Evolutionary conservation across 768 basidiomycete genomes (phyloP).

Genomic region (Xanthoconium stramineum): DNA sequence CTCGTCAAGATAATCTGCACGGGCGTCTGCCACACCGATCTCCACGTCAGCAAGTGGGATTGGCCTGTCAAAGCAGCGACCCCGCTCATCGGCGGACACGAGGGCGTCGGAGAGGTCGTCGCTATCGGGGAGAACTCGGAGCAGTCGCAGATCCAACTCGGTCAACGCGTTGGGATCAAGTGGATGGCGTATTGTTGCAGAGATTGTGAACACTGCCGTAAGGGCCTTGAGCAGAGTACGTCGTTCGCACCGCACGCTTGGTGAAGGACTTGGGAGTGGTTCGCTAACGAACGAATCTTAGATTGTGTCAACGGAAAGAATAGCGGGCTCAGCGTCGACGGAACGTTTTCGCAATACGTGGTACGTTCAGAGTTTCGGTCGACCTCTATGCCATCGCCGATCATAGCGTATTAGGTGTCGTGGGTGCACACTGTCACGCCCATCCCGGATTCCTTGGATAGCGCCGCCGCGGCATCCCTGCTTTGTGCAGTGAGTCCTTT

Average conservation of each 20-base stretch:
- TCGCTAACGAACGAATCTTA: conserved; percentile 16
- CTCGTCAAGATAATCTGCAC: conserved; percentile 73
- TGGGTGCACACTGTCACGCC: conserved; percentile 72
- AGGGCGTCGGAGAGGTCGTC: conserved; percentile 79
- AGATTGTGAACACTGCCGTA: conserved; percentile 72
- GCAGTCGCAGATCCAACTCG: conserved; percentile 61
- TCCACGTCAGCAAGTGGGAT: conserved; percentile 71
- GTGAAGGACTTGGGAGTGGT: too few relatives aligned
- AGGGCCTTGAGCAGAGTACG: conserved; percentile 75
- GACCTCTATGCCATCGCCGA: not conserved
- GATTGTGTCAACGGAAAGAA: conserved; percentile 58
- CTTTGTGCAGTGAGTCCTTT: conserved; percentile 59
- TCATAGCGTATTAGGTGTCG: conserved; percentile 45
- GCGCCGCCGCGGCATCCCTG: conserved; percentile 68
- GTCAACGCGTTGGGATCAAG: conserved; percentile 82
- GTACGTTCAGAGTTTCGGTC: conserved; percentile 31
- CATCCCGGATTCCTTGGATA: conserved; percentile 67
- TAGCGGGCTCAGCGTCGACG: conserved; percentile 74
- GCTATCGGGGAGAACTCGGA: conserved; percentile 70
- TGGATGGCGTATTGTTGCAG: conserved; percentile 75
- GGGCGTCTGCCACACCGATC: conserved; percentile 86
- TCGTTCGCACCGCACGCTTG: not conserved
- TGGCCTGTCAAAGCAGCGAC: conserved; percentile 72
- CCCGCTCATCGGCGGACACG: conserved; percentile 79
- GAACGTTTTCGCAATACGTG: conserved; percentile 72